Base-by-base conservation (phyloP, 176 grass and related monocot genomes). In the Elymus sibiricus region DNA sequence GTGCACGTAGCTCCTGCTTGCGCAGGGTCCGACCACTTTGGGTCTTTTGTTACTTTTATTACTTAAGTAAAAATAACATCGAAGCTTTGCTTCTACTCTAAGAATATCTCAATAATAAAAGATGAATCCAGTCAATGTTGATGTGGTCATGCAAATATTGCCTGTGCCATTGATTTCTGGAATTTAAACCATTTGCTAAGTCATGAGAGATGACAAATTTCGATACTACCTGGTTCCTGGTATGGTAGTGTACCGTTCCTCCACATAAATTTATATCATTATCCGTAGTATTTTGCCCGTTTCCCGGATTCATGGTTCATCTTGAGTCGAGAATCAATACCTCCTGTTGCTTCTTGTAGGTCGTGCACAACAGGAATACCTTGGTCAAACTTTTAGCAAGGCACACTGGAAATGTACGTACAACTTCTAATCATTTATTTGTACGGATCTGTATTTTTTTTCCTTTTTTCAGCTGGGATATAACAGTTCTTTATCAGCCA, bases 331-430 rank as follows among this genome's bases (percentile, higher is more conserved):
- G 16, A 31, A 34, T 42, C 82, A 65, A 81, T 77, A 15, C 38
- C 8, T 71, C 83, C 19, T 55, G 16, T 79, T 69, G 69, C 39
- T 86, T 81, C 63, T 60, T 87, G 11, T 84, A 99, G 97, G 90
- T 90, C 1, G 82, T 96, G 86, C 88, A 88, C 70, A 95, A 99
- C 76, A 92, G 87, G 87, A 90, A 99, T 21, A 92, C 84, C 32
- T 85, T 99, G 31, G 84, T 90, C 60, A 94, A 89, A 90, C 97
- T 96, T 90, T 76, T 99, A 62, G 77, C 90, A 51, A 90, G 90
- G 80, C 97, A 99, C 91, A 99, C 97, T 64, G 92, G 97, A 87
- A 96, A 96, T 96, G 97, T 96, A 87, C 87, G 94, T 70, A 55
- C 62, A 86, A 32, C 59, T 73, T 88, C 6, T 82, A 88, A 67